Percentiles rank a stretch among this genome's conserved stretches.
Conservation (phyloP, 352 stramenopile genomes). For the Phytophthora litchii region DNA sequence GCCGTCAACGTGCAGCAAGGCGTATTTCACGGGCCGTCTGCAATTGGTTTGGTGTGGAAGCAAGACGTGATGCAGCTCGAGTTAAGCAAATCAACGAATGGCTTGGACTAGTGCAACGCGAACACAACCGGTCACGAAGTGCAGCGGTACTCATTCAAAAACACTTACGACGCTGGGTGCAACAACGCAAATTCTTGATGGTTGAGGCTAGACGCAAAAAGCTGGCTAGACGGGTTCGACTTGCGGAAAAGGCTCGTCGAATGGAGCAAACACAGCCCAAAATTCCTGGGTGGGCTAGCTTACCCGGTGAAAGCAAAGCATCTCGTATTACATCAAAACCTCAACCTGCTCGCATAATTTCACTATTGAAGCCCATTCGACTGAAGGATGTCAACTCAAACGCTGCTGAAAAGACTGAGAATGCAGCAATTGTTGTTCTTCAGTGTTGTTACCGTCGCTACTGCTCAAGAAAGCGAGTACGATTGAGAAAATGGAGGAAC, state of each 20-base stretch:
- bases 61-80: slow-evolving; percentile 12
- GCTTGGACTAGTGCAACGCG: slow-evolving; percentile 27
- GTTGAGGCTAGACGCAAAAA: slow-evolving; percentile 37
- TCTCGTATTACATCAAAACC: slow-evolving; percentile 5
- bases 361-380: slow-evolving; percentile 14
- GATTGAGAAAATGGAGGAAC: slow-evolving; percentile 24
- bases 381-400: slow-evolving; percentile 10
- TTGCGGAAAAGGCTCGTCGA: slow-evolving; percentile 33
- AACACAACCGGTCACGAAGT: slow-evolving; percentile 22
- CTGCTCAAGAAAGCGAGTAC: slow-evolving; percentile 12
- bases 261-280: slow-evolving; percentile 5
- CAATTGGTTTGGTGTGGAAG: slow-evolving; percentile 26
- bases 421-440: slow-evolving; percentile 20
- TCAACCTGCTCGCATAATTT: slow-evolving; percentile 15
- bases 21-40: slow-evolving; percentile 23
- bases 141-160: slow-evolving; percentile 54
- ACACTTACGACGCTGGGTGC: slow-evolving; percentile 50
- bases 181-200: slow-evolving; percentile 51
- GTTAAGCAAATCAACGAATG: slow-evolving; percentile 32
- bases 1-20: slow-evolving; percentile 22
- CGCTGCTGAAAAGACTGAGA: slow-evolving; percentile 5
- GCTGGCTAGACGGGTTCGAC: slow-evolving; percentile 24
- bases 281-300: not conserved
- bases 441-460: slow-evolving; percentile 41
- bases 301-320: slow-evolving; percentile 1